phyloP scores from a whole-genome alignment of 2,329 filamentous ascomycete species.

The Stemphylium beticola region DNA sequence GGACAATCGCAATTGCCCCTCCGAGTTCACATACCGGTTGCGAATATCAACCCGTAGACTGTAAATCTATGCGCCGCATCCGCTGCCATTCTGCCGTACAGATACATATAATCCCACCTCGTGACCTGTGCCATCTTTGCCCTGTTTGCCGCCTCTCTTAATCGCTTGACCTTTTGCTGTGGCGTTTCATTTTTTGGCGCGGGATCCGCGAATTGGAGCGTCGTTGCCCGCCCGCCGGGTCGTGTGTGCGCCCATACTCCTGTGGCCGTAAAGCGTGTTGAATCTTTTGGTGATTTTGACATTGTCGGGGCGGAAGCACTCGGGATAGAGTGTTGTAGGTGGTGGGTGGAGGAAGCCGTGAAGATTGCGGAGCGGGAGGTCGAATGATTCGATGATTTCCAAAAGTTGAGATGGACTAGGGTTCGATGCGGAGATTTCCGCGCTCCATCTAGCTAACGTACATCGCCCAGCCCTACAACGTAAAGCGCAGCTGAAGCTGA shows the following conservation, averaged over 20 bases:
- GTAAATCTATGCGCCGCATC: slow-evolving; percentile 67
- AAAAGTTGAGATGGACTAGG: slow-evolving; percentile 41
- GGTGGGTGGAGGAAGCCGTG: slow-evolving; percentile 19
- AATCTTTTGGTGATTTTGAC: slow-evolving; percentile 76
- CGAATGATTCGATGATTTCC: slow-evolving; percentile 37
- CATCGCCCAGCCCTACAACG: slow-evolving; percentile 10
- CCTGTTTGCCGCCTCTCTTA: slow-evolving; percentile 56
- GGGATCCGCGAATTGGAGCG: slow-evolving; percentile 49
- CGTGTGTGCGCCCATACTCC: slow-evolving; percentile 74
- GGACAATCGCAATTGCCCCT: slow-evolving; percentile 14
- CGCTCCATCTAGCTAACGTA: slow-evolving; percentile 15
- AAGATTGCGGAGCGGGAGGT: slow-evolving; percentile 30
- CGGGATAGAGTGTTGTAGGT: slow-evolving; percentile 9
- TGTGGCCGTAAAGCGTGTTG: slow-evolving; percentile 77
- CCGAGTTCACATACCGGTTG: slow-evolving; percentile 58
- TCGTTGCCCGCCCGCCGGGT: slow-evolving; percentile 51
- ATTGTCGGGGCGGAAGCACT: slow-evolving; percentile 36
- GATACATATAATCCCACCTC: slow-evolving; percentile 56
- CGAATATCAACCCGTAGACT: slow-evolving; percentile 65
- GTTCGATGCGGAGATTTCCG: slow-evolving; percentile 41
- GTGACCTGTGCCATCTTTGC: slow-evolving; percentile 59
- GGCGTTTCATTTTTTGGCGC: slow-evolving; percentile 58
- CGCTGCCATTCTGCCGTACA: slow-evolving; percentile 53
- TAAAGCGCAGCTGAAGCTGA: neutral
- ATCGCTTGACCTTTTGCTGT: slow-evolving; percentile 60